Percentiles rank a stretch among this genome's conserved stretches.
Evolutionary conservation across 116 monocot species (phyloP).

Genomic region (Iris pallida): DNA sequence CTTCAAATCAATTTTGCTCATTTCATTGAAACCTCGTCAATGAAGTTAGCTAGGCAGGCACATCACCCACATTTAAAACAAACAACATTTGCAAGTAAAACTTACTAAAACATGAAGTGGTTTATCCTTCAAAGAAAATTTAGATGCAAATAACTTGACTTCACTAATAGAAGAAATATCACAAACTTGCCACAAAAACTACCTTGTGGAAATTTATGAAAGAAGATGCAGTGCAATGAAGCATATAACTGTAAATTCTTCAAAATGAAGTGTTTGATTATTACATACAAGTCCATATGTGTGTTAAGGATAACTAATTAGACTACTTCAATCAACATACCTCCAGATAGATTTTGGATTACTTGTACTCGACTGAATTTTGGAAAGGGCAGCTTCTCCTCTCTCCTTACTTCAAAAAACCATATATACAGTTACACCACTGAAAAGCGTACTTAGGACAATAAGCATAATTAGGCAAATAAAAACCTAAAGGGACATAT

Average conservation of each 20-base stretch:
- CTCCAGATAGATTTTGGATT: constrained; percentile 76
- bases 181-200: constrained; percentile 56
- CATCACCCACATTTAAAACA: not conserved
- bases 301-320: too few species aligned
- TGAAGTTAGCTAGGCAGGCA: too few species aligned
- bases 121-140: constrained; percentile 55
- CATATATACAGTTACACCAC: constrained; percentile 85
- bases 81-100: not conserved
- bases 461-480: not conserved
- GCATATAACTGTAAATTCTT: too few species aligned
- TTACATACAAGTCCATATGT: too few species aligned
- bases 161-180: constrained; percentile 79
- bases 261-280: too few species aligned
- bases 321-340: constrained; percentile 14
- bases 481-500: not conserved
- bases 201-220: too few species aligned
- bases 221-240: too few species aligned
- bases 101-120: constrained; percentile 85
- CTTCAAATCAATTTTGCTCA: too few species aligned
- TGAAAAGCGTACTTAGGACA: constrained; percentile 16
- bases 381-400: constrained; percentile 67
- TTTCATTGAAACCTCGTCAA: too few species aligned
- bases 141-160: constrained; percentile 69
- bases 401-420: constrained; percentile 86
- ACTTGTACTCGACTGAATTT: constrained; percentile 65